These are phyloP conservation scores for Apiospora pterosperma DNA, from an alignment of 2,329 filamentous ascomycete species.

Conservation along the genomic window DNA sequence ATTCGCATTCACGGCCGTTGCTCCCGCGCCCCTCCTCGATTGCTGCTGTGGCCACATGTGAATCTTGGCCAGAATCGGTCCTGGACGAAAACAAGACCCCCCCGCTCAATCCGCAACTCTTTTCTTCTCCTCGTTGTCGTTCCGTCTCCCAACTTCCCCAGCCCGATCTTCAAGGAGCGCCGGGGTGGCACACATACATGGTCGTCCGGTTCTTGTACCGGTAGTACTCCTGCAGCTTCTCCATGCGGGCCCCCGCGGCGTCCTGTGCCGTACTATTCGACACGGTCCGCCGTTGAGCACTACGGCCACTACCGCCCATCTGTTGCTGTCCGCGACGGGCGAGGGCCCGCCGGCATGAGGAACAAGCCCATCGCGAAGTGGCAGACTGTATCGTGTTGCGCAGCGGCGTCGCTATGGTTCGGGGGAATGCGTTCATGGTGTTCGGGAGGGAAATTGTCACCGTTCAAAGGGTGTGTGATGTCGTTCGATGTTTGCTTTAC, in stretches of 20 bases:
- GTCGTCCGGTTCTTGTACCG: slow-evolving; percentile 65
- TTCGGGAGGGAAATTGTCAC: neutral
- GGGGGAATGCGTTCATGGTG: slow-evolving; percentile 14
- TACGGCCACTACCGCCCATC: slow-evolving; percentile 7
- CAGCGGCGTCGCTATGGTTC: slow-evolving; percentile 6
- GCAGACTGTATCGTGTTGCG: neutral
- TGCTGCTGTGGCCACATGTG: neutral
- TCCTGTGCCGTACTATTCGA: slow-evolving; percentile 20
- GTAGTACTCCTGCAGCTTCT: slow-evolving; percentile 61
- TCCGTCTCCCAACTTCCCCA: no score
- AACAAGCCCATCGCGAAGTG: slow-evolving; percentile 25
- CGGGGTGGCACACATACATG: slow-evolving; percentile 42
- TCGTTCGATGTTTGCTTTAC: slow-evolving; percentile 5
- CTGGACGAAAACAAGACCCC: no score
- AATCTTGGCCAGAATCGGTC: neutral
- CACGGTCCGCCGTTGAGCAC: slow-evolving; percentile 18
- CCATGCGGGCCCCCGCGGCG: slow-evolving; percentile 52
- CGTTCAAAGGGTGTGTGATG: neutral
- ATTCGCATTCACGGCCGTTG: no score
- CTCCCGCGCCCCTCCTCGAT: neutral
- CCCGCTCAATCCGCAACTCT: neutral
- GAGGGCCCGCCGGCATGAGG: slow-evolving; percentile 24
- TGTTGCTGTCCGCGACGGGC: slow-evolving; percentile 7
- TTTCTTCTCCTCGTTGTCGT: neutral
- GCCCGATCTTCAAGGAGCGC: neutral